Evolutionary conservation across 1,139 yeast species (phyloP).

Genomic region (Pichia terricola): DNA sequence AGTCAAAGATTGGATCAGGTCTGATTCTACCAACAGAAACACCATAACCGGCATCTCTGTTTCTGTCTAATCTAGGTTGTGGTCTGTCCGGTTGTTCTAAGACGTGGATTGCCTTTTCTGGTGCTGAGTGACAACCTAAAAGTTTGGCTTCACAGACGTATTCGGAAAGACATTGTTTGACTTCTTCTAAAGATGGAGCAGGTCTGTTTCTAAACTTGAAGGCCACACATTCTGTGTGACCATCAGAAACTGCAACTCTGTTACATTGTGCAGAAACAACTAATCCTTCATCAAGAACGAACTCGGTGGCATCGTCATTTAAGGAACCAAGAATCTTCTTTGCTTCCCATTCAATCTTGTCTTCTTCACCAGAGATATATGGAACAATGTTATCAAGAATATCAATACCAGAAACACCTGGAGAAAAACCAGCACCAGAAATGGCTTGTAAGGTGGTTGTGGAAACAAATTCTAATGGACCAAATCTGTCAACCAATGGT

Average conservation of each 20-base stretch:
- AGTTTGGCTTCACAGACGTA: slow-evolving; percentile 79
- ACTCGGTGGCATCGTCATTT: slow-evolving; percentile 43
- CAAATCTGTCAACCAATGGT: slow-evolving; percentile 80
- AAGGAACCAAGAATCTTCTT: slow-evolving; percentile 78
- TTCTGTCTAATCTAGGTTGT: slow-evolving; percentile 95
- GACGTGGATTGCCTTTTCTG: slow-evolving; percentile 83
- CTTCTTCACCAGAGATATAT: slow-evolving; percentile 93
- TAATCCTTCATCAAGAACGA: slow-evolving; percentile 59
- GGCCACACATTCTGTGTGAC: slow-evolving; percentile 94
- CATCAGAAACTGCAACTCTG: slow-evolving; percentile 94
- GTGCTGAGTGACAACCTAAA: slow-evolving; percentile 84
- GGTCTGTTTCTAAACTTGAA: slow-evolving; percentile 74
- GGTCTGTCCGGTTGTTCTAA: slow-evolving; percentile 91
- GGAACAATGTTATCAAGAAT: slow-evolving; percentile 92
- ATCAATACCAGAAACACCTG: slow-evolving; percentile 95
- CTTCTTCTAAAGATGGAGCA: slow-evolving; percentile 74
- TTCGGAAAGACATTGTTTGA: slow-evolving; percentile 58
- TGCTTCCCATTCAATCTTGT: slow-evolving; percentile 97
- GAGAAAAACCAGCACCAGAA: slow-evolving; percentile 97
- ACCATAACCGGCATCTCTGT: slow-evolving; percentile 89
- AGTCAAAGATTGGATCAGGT: slow-evolving; percentile 85
- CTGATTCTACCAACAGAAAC: slow-evolving; percentile 94
- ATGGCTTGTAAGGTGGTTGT: slow-evolving; percentile 95
- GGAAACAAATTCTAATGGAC: slow-evolving; percentile 79
- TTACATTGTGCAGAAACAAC: slow-evolving; percentile 94